Evolutionary conservation across 352 stramenopile genomes (phyloP), one percentile per base, ranked within the genome.

Genomic region (Phytopythium montanum): DNA sequence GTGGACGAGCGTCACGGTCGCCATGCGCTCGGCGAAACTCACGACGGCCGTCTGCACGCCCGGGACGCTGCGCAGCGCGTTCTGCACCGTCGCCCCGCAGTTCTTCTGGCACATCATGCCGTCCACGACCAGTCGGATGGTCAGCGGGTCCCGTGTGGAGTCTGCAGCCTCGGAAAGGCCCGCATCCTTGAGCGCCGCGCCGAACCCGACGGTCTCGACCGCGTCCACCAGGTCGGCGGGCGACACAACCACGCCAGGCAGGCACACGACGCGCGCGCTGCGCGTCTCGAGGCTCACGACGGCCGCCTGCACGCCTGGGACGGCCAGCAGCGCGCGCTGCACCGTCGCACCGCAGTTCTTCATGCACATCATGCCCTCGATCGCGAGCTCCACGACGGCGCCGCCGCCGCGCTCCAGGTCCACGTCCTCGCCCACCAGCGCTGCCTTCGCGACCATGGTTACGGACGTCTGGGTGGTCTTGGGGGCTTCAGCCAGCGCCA

Each of bases 21-120:
- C 80, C 51, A 87, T 75, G 49, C 76, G 74, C 63, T 87, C 81
- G 29, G 88, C 81, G 55, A 96, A 95, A 42, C 64, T 67, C 21
- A 97, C 88, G 21, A 90, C 72, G 1, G 69, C 90, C 19, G 62
- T 57, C 38, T 68, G 48, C 41, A 97, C 91, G 55, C 88, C 87
- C 51, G 85, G 69, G 31, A 95, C 83, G n/a, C 65, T 72, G n/a
- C 68, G 60, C 59, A 97, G 67, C 38, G 89, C 87, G 67, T 93
- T 94, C 68, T 92, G 62, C 5, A 97, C 88, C 6, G 91, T 97
- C 38, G 69, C 89, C 54, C 96, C 97, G 65, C 94, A 97, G 70
- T 98, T 98, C 56, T 98, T 98, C 72, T 98, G 90, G 54, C 91
- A 97, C 73, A 96, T 97, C 82, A 97, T 97, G 49, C 92, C 92